Evolutionary conservation across 2,329 filamentous ascomycete species (phyloP).

Genomic region (Colletotrichum theobromicola): DNA sequence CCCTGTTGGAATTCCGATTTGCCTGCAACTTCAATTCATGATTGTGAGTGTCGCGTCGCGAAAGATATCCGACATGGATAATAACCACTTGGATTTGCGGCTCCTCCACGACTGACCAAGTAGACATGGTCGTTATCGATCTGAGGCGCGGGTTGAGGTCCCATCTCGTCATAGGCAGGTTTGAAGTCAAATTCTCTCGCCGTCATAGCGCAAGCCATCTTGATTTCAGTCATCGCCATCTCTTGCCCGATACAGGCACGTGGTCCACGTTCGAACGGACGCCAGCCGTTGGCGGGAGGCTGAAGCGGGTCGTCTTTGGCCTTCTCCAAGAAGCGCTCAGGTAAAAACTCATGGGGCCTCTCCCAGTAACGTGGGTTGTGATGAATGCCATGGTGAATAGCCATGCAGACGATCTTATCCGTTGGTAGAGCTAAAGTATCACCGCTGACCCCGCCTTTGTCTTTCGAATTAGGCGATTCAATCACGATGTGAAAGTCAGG

Average conservation of each 20-base stretch:
- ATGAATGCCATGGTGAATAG: constrained; percentile 34
- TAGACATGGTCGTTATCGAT: background rate
- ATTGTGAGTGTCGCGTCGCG: background rate
- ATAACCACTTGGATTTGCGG: background rate
- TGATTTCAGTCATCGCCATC: constrained; percentile 57
- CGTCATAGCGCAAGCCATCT: constrained; percentile 53
- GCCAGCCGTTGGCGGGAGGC: constrained; percentile 49
- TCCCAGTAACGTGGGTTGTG: constrained; percentile 44
- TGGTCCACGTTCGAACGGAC: constrained; percentile 58
- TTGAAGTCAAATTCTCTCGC: constrained; percentile 55
- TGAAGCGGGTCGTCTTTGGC: constrained; percentile 33
- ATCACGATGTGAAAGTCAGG: constrained; percentile 37
- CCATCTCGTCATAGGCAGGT: constrained; percentile 39
- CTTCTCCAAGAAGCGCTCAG: constrained; percentile 44
- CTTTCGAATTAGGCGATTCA: background rate
- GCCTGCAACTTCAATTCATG: background rate
- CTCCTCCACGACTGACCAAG: background rate
- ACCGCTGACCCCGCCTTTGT: no score
- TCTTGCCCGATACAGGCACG: constrained; percentile 63
- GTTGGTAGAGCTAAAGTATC: constrained; percentile 37
- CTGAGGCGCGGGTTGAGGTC: constrained; percentile 10
- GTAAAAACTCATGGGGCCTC: constrained; percentile 41
- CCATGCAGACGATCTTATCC: constrained; percentile 34
- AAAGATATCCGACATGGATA: background rate
- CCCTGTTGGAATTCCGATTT: background rate